Evolutionary conservation across 2,329 filamentous ascomycete genomes (phyloP).

Genomic region (Xylariomycetidae sp.): DNA sequence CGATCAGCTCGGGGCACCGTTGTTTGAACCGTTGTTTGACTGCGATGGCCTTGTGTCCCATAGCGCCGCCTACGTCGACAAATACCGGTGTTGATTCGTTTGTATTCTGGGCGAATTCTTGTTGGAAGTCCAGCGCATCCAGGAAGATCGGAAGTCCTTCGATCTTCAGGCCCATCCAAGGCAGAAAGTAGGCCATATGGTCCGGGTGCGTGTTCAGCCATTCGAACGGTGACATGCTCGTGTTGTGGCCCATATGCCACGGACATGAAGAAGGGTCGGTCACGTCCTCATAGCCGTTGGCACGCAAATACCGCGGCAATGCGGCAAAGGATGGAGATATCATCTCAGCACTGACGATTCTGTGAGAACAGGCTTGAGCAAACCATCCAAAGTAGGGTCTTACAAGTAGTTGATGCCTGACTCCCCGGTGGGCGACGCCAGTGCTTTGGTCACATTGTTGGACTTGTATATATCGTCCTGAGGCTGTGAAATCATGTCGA

Average conservation of each 20-base stretch:
- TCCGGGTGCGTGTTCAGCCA: slow-evolving; percentile 11
- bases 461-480: slow-evolving; percentile 8
- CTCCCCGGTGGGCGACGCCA: slow-evolving; percentile 4
- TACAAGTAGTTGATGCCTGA: slow-evolving; percentile 8
- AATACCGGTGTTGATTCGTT: slow-evolving; percentile 10
- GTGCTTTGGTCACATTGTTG: slow-evolving; percentile 13
- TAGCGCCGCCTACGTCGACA: slow-evolving; percentile 17
- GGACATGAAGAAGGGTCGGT: slow-evolving; percentile 6
- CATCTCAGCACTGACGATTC: slow-evolving; percentile 3
- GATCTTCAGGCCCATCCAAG: slow-evolving; percentile 11
- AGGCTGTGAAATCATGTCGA: slow-evolving; percentile 12
- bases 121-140: slow-evolving; percentile 12
- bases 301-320: slow-evolving; percentile 11
- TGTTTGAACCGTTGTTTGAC: slow-evolving; percentile 8
- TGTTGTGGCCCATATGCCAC: slow-evolving; percentile 11
- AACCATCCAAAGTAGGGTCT: neutral
- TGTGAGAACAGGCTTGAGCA: neutral
- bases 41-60: slow-evolving; percentile 16
- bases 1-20: slow-evolving; percentile 10
- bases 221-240: slow-evolving; percentile 5
- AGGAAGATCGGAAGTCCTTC: slow-evolving; percentile 11
- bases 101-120: slow-evolving; percentile 6
- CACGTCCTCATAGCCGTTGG: slow-evolving; percentile 7
- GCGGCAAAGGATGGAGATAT: slow-evolving; percentile 7
- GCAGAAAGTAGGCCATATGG: slow-evolving; percentile 6